Conservation (phyloP, 345 rosid species). For the Orychophragmus violaceus region DNA sequence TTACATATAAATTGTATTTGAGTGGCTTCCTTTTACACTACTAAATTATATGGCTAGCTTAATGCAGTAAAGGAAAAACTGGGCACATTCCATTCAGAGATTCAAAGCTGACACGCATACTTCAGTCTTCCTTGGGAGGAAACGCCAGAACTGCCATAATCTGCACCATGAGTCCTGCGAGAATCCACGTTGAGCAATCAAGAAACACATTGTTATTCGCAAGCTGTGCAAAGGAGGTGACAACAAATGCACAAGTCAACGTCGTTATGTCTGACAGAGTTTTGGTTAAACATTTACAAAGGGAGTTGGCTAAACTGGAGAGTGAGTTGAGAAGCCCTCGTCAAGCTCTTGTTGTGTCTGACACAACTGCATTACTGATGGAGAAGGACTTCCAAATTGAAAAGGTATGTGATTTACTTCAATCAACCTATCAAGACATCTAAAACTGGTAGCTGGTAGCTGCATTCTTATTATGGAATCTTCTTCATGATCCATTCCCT, state of each 20-base stretch:
- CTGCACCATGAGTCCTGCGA: slow-evolving; percentile 92
- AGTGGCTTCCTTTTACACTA: slow-evolving; percentile 6
- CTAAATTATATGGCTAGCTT: slow-evolving; percentile 30
- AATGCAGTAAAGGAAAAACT: slow-evolving; percentile 83
- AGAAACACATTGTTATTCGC: slow-evolving; percentile 92
- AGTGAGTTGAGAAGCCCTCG: slow-evolving; percentile 53
- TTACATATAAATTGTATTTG: not conserved
- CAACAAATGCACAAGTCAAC: slow-evolving; percentile 83
- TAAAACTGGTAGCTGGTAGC: not conserved
- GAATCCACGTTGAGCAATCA: slow-evolving; percentile 88
- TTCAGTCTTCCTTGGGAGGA: slow-evolving; percentile 88
- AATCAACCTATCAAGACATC: not conserved
- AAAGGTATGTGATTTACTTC: slow-evolving; percentile 42
- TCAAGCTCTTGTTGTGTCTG: slow-evolving; percentile 33
- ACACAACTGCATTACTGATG: slow-evolving; percentile 43
- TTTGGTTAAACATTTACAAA: slow-evolving; percentile 80
- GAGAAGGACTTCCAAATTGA: slow-evolving; percentile 78
- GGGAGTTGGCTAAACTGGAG: slow-evolving; percentile 86
- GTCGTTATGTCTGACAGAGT: slow-evolving; percentile 86
- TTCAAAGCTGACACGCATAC: slow-evolving; percentile 90
- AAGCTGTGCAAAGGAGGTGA: slow-evolving; percentile 90
- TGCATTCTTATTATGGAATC: not conserved
- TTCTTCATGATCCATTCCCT: slow-evolving; percentile 4
- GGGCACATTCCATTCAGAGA: slow-evolving; percentile 93
- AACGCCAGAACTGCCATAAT: slow-evolving; percentile 90